Evolutionary conservation across 331 rosid genomes (phyloP).

Genomic region (Stylosanthes scabra): DNA sequence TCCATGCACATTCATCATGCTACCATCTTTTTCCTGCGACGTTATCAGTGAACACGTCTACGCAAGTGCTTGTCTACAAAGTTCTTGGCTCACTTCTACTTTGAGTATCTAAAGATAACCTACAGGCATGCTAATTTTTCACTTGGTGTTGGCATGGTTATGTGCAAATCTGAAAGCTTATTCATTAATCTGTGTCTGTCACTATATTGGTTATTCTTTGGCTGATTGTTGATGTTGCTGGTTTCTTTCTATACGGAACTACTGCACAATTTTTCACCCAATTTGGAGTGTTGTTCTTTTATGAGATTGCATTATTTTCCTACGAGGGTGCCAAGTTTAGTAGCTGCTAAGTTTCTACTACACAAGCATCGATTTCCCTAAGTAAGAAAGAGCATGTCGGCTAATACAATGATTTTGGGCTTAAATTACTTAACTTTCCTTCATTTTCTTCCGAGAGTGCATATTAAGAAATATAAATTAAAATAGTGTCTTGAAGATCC

Average conservation of each 20-base stretch:
- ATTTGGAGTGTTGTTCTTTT: background rate
- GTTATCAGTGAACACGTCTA: background rate
- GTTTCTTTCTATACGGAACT: background rate
- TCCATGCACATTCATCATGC: background rate
- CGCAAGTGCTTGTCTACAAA: background rate
- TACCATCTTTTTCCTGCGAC: background rate
- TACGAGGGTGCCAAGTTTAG: background rate
- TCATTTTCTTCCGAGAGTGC: background rate
- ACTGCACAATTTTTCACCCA: slow-evolving; percentile 4
- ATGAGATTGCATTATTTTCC: slow-evolving; percentile 6
- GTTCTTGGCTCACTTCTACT: background rate
- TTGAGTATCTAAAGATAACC: slow-evolving; percentile 5
- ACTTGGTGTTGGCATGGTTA: background rate
- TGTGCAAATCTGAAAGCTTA: background rate
- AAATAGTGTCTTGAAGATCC: background rate
- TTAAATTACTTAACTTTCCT: background rate
- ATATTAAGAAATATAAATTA: background rate
- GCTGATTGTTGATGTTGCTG: background rate
- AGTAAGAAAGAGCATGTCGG: background rate
- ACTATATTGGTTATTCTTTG: background rate
- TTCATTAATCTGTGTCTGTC: background rate
- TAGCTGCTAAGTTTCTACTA: background rate
- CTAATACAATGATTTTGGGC: no score
- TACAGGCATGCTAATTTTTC: background rate
- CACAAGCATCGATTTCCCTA: slow-evolving; percentile 10